These are phyloP conservation scores for Millerozyma miso DNA, from an alignment of 805 yeast genomes.

Conservation along the genomic window DNA sequence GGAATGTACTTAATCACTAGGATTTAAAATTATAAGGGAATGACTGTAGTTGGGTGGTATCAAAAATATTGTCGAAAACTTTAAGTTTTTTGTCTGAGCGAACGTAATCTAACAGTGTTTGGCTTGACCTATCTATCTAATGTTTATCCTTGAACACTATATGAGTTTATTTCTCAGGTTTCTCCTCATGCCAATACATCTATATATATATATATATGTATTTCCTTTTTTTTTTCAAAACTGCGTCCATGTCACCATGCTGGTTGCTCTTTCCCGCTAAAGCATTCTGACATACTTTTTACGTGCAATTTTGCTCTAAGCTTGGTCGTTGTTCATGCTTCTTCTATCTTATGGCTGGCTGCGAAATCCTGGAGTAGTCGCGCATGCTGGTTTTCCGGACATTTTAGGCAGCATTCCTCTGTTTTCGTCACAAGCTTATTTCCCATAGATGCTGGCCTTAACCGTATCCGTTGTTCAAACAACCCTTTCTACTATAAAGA, in stretches of 20 bases:
- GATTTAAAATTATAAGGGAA: conserved; percentile 9
- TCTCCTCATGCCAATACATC: too few relatives aligned
- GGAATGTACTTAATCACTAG: conserved; percentile 1
- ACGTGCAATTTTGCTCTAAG: background rate
- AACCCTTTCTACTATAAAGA: too few relatives aligned
- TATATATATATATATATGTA: too few relatives aligned
- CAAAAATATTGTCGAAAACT: background rate
- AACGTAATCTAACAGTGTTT: background rate
- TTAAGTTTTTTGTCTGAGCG: too few relatives aligned
- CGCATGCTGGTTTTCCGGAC: background rate
- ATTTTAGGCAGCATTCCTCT: too few relatives aligned
- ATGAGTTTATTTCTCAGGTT: too few relatives aligned
- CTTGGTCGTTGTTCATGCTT: background rate
- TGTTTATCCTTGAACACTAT: too few relatives aligned
- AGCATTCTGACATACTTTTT: background rate
- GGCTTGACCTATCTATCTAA: background rate
- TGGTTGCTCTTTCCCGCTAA: background rate
- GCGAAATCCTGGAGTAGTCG: conserved; percentile 1
- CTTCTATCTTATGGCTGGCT: conserved; percentile 1
- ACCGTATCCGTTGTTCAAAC: too few relatives aligned
- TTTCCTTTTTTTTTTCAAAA: background rate
- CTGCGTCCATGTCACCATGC: background rate
- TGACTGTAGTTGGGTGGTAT: conserved; percentile 14
- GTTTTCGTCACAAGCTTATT: too few relatives aligned
- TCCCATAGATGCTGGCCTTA: too few relatives aligned